phyloP scores from a whole-genome alignment of 345 rosid species.

The Schrenkiella parvula region DNA sequence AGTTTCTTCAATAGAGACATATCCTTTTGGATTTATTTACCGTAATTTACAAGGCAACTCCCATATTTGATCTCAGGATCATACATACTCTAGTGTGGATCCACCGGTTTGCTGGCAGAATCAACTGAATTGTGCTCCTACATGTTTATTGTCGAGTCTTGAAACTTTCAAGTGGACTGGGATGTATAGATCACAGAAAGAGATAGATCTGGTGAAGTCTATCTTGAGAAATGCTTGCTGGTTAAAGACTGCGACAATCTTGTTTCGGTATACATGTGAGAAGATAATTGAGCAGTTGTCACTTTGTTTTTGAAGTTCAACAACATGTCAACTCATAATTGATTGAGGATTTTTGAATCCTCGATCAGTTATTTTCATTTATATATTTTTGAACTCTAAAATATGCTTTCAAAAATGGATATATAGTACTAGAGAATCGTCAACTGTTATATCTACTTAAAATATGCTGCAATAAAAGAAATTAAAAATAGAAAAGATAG shows the following conservation, averaged over 20 bases:
- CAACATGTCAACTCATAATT: neutral
- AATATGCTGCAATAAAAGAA: no score
- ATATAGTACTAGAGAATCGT: no score
- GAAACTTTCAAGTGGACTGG: neutral
- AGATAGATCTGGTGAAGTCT: neutral
- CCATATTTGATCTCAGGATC: neutral
- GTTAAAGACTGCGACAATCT: constrained; percentile 4
- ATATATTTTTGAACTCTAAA: no score
- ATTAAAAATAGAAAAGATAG: no score
- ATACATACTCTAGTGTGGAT: neutral
- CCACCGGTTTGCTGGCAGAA: neutral
- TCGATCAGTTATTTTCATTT: neutral
- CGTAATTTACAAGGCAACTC: neutral
- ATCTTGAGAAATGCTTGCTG: neutral
- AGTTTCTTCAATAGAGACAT: neutral
- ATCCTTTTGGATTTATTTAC: neutral
- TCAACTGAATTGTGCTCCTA: neutral
- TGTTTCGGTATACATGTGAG: neutral
- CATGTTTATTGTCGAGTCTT: constrained; percentile 1
- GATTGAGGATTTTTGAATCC: neutral
- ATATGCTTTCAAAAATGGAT: no score
- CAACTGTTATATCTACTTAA: no score
- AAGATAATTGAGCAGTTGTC: neutral
- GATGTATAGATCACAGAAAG: neutral
- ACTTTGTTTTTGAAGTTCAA: neutral